Base-by-base conservation (phyloP, 164 flowering plant species). In the Vitis labrusca region DNA sequence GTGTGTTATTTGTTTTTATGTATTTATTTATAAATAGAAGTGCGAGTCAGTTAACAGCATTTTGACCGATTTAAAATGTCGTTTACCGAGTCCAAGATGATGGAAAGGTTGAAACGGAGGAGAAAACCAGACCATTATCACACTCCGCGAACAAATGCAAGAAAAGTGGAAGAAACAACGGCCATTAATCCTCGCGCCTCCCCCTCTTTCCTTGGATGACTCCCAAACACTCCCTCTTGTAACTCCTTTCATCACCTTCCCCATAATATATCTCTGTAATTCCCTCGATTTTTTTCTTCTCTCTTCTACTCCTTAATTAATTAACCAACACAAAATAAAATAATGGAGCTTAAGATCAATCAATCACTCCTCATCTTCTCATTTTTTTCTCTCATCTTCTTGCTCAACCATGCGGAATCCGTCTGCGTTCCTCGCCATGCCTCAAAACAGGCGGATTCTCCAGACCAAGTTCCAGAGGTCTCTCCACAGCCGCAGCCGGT, bases 391-490 rank as follows among this genome's bases (percentile, higher is more conserved):
- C 49, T 71, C 64, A 1, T 53, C 48, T 12, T 66, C 65, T 61
- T 61, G 48, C 11, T 73, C 68, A 9, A 54, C 71, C 32, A 49
- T 23, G 66, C 67, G 8, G 29, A 37, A 9, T 54, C 66, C 16
- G 7, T 11, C 2, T 73, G 71, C 32, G 56, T 61, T 1, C 67
- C 71, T 1, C 63, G 71, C 14, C 29, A 15, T 37, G 5, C 53
- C 15, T 12, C 65, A 1, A 2, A 10, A 10, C 16, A 2, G 27
- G 23, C 5, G 11, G 2, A 55, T 55, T 16, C 27, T 55, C 23
- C 14, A 6, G 44, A 37, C 5, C 44, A 37, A 37, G 7, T 6
- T 3, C 5, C 5, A 37, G 2, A 37, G 44, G 5, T 3, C 44
- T 37, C 44, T 37, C 2, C 44, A 6, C 44, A 3, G 7, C 44